Base-by-base conservation (phyloP, 2,329 filamentous ascomycete species). In the Fusarium sp. region DNA sequence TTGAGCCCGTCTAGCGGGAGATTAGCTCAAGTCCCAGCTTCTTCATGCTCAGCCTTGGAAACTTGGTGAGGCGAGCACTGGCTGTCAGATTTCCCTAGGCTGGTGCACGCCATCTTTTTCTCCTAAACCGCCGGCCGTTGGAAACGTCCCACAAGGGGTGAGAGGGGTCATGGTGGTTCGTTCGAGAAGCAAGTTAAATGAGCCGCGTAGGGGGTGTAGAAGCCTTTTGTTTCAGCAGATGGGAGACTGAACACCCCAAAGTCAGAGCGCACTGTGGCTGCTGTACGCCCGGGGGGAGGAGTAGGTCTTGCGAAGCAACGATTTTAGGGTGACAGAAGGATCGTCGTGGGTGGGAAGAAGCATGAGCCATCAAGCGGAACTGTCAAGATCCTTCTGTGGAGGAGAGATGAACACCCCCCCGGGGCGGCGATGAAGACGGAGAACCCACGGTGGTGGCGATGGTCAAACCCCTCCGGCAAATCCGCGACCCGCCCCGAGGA, bases 201-300 rank as follows among this genome's bases (percentile, higher is more conserved):
- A 65, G 40, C 8, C 65, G 20, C n/a, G 50, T 38, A 56, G 38
- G 40, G 65, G 59, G 57, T 52, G 60, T 68, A 67, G 70, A 63
- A 73, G 67, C 63, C 63, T 33, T 27, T 52, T 37, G n/a, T 64
- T 43, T 65, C 71, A 73, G 63, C 35, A 73, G 47, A 54, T 32
- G 47, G 57, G 27, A 54, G 47, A 54, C 47, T 63, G 14, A 15
- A 38, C 47, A 47, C n/a, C n/a, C 25, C 35, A 47, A 47, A 45
- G 43, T 20, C 40, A 60, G 33, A 71, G 57, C 43, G 43, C 66
- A 57, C 38, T 32, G 47, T 33, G 25, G 47, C 32, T 57, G 35
- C 32, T n/a, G 17, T 59, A 32, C 27, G 22, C 17, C 14, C 8
- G 4, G 15, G 32, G 50, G 56, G 56, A 66, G 40, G 47, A 66